Percentiles rank a stretch among this genome's conserved stretches.
phyloP scores from a whole-genome alignment of 345 rosid genomes.

The Camelina neglecta region DNA sequence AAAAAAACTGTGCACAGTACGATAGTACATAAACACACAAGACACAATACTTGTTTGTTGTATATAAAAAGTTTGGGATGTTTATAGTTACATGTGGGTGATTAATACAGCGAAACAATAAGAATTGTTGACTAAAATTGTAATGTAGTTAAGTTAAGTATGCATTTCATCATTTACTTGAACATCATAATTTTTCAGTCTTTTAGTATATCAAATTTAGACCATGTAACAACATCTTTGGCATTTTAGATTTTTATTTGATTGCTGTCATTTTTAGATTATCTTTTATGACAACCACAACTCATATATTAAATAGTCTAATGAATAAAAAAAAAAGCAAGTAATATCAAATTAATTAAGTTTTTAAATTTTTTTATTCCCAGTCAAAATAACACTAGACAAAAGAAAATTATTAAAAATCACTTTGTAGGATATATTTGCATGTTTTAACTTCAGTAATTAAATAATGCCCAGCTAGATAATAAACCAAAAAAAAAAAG shows the following conservation, averaged over 20 bases:
- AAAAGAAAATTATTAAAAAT: not conserved
- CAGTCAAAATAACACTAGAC: not conserved
- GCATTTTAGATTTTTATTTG: not conserved
- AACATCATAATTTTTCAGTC: too few relatives aligned
- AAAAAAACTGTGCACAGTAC: too few relatives aligned
- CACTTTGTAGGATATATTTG: conserved; percentile 27
- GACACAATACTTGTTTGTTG: too few relatives aligned
- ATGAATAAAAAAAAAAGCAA: not conserved
- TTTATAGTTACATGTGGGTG: too few relatives aligned
- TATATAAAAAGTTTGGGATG: too few relatives aligned
- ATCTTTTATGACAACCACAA: not conserved
- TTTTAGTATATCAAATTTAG: not conserved
- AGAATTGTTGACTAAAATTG: too few relatives aligned
- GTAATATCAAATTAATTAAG: not conserved
- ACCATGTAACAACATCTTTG: not conserved
- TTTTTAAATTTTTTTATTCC: not conserved
- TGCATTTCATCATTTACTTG: not conserved
- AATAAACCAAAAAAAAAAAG: not conserved
- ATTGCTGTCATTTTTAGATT: not conserved
- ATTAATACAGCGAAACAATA: too few relatives aligned
- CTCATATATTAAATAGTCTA: not conserved
- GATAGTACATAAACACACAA: too few relatives aligned
- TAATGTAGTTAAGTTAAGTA: too few relatives aligned
- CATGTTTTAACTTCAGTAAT: not conserved
- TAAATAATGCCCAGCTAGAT: not conserved